Evolutionary conservation across 768 basidiomycete species (phyloP).

Genomic region (Clitopilus passeckerianus): DNA sequence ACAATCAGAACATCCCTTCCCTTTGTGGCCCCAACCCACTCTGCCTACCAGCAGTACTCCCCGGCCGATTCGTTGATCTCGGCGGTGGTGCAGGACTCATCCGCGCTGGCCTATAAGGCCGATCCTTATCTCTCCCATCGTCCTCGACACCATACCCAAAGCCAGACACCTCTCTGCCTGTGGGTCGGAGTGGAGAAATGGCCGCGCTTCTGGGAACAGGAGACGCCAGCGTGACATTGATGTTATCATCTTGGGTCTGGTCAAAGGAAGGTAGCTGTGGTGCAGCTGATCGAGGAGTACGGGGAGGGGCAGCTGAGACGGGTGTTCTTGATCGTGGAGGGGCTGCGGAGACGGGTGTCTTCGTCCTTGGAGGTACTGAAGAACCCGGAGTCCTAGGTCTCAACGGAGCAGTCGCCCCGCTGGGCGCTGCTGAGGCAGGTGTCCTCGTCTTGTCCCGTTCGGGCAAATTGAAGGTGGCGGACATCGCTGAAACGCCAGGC

Average conservation of each 20-base stretch:
- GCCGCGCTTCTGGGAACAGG: conserved; percentile 24
- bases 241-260: not conserved
- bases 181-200: not conserved
- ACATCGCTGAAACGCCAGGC: conserved; percentile 9
- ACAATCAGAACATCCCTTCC: conserved; percentile 17
- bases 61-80: conserved; percentile 62
- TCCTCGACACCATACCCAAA: conserved; percentile 2
- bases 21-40: conserved; percentile 49
- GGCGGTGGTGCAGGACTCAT: conserved; percentile 56
- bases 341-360: conserved; percentile 28
- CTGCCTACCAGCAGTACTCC: conserved; percentile 38
- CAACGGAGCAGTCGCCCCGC: not conserved
- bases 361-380: conserved; percentile 6
- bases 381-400: conserved; percentile 8
- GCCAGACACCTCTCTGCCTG: conserved; percentile 18
- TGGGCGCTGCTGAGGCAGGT: not conserved
- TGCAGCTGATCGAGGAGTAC: conserved; percentile 4
- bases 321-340: conserved; percentile 59
- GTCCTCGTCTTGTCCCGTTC: not conserved
- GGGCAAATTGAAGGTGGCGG: conserved; percentile 6
- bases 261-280: conserved; percentile 3
- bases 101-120: conserved; percentile 24
- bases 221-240: conserved; percentile 21
- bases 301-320: conserved; percentile 11
- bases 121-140: conserved; percentile 13